Conservation (phyloP, 169 alveolate genomes). For the Cryptosporidium sp. region DNA sequence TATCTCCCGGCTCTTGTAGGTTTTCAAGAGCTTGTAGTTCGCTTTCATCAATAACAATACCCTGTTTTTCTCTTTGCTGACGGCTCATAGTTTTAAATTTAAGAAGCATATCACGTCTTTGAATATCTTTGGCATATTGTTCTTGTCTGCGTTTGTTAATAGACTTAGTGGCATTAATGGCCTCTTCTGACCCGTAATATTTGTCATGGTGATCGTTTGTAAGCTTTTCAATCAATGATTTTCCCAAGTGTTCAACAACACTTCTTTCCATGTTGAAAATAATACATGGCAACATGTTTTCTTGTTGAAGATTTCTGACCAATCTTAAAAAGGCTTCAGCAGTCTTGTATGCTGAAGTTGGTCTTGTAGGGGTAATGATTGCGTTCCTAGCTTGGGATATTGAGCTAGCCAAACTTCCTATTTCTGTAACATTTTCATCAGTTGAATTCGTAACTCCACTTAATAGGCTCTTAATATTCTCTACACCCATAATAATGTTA, state of each 20-base stretch:
- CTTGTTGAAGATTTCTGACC: constrained; percentile 83
- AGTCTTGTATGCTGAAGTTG: constrained; percentile 44
- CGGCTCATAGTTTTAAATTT: constrained; percentile 84
- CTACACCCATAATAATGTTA: constrained; percentile 37
- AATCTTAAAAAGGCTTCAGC: constrained; percentile 81
- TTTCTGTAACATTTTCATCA: neutral
- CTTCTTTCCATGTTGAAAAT: constrained; percentile 88
- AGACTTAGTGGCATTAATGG: constrained; percentile 82
- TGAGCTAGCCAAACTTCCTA: constrained; percentile 26
- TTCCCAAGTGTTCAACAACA: constrained; percentile 84
- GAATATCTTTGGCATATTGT: constrained; percentile 83
- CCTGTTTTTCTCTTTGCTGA: constrained; percentile 88
- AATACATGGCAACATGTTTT: constrained; percentile 88
- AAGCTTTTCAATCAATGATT: constrained; percentile 81
- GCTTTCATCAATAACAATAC: constrained; percentile 82
- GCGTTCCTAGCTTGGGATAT: constrained; percentile 24
- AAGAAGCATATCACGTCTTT: constrained; percentile 83
- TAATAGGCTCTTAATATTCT: constrained; percentile 18
- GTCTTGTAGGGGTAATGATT: constrained; percentile 15
- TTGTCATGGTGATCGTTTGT: constrained; percentile 86
- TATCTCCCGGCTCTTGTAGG: constrained; percentile 84
- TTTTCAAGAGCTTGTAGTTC: constrained; percentile 82
- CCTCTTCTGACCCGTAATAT: constrained; percentile 88
- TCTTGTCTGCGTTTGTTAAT: constrained; percentile 85
- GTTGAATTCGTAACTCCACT: neutral